These are phyloP conservation scores for Dactylellina drechsleri DNA, from an alignment of 2,329 filamentous ascomycete species.

Conservation along the genomic window DNA sequence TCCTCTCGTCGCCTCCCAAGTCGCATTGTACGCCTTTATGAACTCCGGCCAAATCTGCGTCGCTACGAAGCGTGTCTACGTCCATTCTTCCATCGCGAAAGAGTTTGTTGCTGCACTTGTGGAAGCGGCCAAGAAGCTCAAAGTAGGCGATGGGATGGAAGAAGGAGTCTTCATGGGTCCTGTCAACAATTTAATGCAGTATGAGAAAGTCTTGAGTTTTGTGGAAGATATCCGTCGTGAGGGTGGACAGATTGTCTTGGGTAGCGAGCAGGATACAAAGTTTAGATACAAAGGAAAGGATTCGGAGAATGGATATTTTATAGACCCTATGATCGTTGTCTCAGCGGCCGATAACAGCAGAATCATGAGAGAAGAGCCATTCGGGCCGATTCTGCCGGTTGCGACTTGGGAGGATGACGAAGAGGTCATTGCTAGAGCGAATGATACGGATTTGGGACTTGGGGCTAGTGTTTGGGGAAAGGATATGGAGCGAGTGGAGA, in stretches of 20 bases:
- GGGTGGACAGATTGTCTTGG: conserved; percentile 55
- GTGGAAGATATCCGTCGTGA: conserved; percentile 56
- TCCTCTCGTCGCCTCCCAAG: conserved; percentile 64
- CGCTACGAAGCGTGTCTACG: conserved; percentile 68
- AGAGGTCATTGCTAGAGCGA: conserved; percentile 65
- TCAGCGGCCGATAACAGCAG: conserved; percentile 67
- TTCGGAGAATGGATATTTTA: conserved; percentile 66
- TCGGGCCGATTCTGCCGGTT: conserved; percentile 66
- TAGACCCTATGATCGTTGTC: conserved; percentile 70
- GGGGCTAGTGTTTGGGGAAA: conserved; percentile 68
- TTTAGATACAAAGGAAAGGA: conserved; percentile 55
- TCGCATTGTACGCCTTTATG: conserved; percentile 68
- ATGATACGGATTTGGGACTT: conserved; percentile 66
- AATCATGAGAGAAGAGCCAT: conserved; percentile 66
- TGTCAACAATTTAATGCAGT: conserved; percentile 57
- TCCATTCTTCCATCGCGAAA: conserved; percentile 68
- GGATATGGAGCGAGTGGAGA: conserved; percentile 65
- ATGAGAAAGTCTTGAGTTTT: conserved; percentile 57
- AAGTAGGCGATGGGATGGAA: conserved; percentile 63
- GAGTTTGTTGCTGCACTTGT: conserved; percentile 65
- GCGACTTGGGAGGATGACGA: conserved; percentile 64
- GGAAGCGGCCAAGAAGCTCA: conserved; percentile 63
- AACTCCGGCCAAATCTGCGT: conserved; percentile 71
- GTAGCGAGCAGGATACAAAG: conserved; percentile 59
- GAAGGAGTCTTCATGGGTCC: conserved; percentile 56